These are phyloP conservation scores for Pleurotus giganteus DNA, from an alignment of 768 basidiomycete species.

Conservation along the genomic window DNA sequence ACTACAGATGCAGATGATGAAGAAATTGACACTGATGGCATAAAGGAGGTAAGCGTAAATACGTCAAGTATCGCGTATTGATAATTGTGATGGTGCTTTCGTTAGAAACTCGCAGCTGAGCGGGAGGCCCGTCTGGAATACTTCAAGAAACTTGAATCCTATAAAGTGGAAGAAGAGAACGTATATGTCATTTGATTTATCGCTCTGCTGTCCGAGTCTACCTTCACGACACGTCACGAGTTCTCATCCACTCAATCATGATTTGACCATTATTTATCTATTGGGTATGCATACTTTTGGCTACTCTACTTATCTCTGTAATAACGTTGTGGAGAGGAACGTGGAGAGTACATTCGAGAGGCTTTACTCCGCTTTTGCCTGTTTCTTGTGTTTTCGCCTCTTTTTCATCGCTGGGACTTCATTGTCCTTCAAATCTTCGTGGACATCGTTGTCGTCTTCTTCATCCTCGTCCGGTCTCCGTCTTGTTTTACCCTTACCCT, in stretches of 20 bases:
- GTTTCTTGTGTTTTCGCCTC: constrained; percentile 36
- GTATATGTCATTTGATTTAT: constrained; percentile 36
- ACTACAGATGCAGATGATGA: constrained; percentile 2
- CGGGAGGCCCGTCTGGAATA: constrained; percentile 37
- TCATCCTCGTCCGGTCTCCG: constrained; percentile 15
- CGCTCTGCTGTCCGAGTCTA: neutral
- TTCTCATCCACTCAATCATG: neutral
- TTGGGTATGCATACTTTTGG: neutral
- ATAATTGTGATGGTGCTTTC: neutral
- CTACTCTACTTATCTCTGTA: too few relatives aligned
- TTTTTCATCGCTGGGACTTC: constrained; percentile 31
- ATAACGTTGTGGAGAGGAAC: neutral
- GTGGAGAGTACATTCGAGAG: neutral
- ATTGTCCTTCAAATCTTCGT: constrained; percentile 22
- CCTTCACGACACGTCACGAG: neutral
- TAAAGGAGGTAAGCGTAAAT: constrained; percentile 5
- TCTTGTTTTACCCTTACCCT: constrained; percentile 13
- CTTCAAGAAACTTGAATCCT: constrained; percentile 36
- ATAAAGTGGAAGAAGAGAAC: constrained; percentile 37
- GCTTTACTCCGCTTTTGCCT: constrained; percentile 6
- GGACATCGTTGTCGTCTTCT: constrained; percentile 10
- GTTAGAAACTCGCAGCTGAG: constrained; percentile 25
- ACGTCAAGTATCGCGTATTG: too few relatives aligned
- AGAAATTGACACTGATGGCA: constrained; percentile 5
- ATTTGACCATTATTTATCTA: neutral